These are phyloP conservation scores for Trichoderma harzianum DNA, from an alignment of 2,329 filamentous ascomycete genomes.

Conservation along the genomic window DNA sequence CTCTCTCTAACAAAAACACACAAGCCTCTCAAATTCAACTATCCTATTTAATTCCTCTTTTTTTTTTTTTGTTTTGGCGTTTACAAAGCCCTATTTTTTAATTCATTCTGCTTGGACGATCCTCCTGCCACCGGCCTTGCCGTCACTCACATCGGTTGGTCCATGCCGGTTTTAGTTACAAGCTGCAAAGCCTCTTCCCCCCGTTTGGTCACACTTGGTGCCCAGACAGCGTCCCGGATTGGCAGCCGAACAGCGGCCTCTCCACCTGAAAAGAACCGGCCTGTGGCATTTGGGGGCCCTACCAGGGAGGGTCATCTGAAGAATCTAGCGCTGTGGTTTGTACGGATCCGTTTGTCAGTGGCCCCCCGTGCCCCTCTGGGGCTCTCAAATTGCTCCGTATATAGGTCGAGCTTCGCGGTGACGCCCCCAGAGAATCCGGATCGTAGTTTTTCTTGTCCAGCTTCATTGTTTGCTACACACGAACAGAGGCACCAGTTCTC, in stretches of 20 bases:
- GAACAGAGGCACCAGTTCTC: not conserved
- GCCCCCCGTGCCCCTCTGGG: not conserved
- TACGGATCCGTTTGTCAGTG: constrained; percentile 3
- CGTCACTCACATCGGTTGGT: constrained; percentile 14
- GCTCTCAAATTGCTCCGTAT: not conserved
- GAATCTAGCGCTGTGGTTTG: not conserved
- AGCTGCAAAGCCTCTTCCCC: constrained; percentile 3
- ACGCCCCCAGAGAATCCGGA: not conserved
- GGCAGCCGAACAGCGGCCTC: constrained; percentile 1
- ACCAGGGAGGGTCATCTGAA: constrained; percentile 4
- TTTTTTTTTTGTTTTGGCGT: not conserved
- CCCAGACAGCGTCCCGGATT: constrained; percentile 7
- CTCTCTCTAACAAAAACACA: not conserved
- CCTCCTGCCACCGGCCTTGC: constrained; percentile 5
- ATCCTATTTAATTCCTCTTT: not conserved
- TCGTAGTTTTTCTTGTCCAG: not conserved
- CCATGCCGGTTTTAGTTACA: constrained; percentile 7
- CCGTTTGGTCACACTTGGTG: constrained; percentile 1
- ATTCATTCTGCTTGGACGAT: not conserved
- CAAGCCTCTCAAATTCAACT: not conserved
- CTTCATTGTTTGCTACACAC: not conserved
- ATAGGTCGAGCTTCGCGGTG: constrained; percentile 11
- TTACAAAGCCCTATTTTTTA: not conserved
- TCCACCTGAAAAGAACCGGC: constrained; percentile 5
- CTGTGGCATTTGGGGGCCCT: not conserved